These are phyloP conservation scores for Capillidium heterosporum DNA, from an alignment of 371 early-diverging fungal species.

Conservation along the genomic window DNA sequence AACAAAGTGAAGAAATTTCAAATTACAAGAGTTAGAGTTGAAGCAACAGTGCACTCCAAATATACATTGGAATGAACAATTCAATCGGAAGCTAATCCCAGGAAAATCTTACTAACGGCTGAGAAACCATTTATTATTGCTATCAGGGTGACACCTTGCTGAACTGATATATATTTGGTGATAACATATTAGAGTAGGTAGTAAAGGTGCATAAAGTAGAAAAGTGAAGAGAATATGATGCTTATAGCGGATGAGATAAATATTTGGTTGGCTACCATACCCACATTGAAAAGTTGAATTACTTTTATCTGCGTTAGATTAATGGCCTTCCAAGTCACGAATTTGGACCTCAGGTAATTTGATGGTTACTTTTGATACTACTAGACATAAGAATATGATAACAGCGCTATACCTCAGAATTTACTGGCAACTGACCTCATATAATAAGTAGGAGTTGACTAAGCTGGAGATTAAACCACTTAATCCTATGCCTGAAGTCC, in stretches of 20 bases:
- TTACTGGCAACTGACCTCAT: constrained; percentile 10
- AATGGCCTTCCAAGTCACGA: too few relatives aligned
- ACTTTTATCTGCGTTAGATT: background rate
- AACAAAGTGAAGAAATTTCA: constrained; percentile 35
- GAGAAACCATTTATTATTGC: constrained; percentile 31
- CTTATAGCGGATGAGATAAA: background rate
- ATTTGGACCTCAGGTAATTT: background rate
- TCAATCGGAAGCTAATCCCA: constrained; percentile 25
- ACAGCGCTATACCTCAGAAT: constrained; percentile 12
- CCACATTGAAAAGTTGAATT: constrained; percentile 7
- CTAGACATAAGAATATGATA: constrained; percentile 9
- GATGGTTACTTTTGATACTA: background rate
- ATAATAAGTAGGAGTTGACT: constrained; percentile 12
- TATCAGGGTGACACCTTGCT: constrained; percentile 23
- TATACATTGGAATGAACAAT: constrained; percentile 36
- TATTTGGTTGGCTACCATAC: background rate
- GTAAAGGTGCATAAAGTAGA: constrained; percentile 23
- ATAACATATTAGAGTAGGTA: constrained; percentile 13
- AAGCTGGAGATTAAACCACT: constrained; percentile 37
- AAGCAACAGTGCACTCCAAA: constrained; percentile 19
- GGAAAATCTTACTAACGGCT: constrained; percentile 25
- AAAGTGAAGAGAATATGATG: constrained; percentile 11
- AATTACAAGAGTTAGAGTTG: constrained; percentile 25
- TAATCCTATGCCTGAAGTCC: constrained; percentile 54
- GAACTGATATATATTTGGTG: constrained; percentile 14